Conservation (phyloP, 805 yeast species). For the Kockiozyma suomiensis region DNA sequence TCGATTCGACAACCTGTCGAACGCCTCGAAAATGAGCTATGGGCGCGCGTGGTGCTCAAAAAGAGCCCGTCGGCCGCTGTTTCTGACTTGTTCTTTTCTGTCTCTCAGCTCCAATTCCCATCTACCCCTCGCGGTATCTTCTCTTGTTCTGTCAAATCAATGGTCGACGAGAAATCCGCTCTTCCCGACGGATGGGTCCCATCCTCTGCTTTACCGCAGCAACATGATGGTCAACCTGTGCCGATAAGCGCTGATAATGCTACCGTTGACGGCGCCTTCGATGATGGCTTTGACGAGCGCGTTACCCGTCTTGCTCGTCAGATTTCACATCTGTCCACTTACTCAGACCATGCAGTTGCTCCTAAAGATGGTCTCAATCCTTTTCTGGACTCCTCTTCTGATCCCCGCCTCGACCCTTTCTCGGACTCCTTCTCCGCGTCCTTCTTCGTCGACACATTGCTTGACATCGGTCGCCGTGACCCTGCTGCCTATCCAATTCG, state of each 20-base stretch:
- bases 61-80: not conserved
- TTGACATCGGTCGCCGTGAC: conserved; percentile 54
- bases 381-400: conserved; percentile 37
- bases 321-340: conserved; percentile 28
- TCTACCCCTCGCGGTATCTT: not conserved
- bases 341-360: conserved; percentile 1
- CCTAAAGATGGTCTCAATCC: conserved; percentile 17
- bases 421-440: conserved; percentile 57
- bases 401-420: conserved; percentile 60
- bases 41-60: too few species aligned
- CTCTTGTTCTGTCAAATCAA: not conserved
- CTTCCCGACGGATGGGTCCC: conserved; percentile 11
- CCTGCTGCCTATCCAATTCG: conserved; percentile 62
- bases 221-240: too few species aligned
- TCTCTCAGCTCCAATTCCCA: not conserved
- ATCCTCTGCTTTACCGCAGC: not conserved
- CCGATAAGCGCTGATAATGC: too few species aligned
- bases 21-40: too few species aligned
- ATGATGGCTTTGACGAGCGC: conserved; percentile 19
- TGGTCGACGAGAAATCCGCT: conserved; percentile 4
- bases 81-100: not conserved
- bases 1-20: not conserved
- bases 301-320: conserved; percentile 34
- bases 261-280: not conserved
- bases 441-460: conserved; percentile 66